Conservation (phyloP, 169 alveolate genomes). For the Plasmodium coatneyi region DNA sequence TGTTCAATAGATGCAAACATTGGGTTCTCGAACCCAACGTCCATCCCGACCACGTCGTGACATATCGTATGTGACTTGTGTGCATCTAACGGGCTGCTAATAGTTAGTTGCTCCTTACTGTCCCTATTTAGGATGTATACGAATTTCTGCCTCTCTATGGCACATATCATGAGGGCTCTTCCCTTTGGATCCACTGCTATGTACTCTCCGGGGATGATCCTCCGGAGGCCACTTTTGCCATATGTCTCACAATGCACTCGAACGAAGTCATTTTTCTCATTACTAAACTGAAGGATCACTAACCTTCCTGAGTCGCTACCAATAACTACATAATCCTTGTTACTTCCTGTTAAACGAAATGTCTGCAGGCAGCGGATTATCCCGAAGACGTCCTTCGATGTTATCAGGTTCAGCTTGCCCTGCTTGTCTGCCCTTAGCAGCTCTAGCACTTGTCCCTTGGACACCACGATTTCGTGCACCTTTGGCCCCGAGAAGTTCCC, state of each 20-base stretch:
- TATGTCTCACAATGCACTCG: constrained; percentile 97
- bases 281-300: constrained; percentile 93
- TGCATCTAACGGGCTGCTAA: constrained; percentile 98
- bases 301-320: constrained; percentile 98
- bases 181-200: constrained; percentile 99
- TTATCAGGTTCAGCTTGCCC: constrained; percentile 92
- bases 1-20: constrained; percentile 98
- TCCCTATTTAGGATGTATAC: constrained; percentile 98
- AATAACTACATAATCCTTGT: constrained; percentile 94
- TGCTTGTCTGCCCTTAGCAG: constrained; percentile 94
- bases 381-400: constrained; percentile 95
- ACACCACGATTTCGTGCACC: constrained; percentile 97
- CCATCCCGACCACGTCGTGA: constrained; percentile 94
- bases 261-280: constrained; percentile 89
- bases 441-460: constrained; percentile 96
- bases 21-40: constrained; percentile 97
- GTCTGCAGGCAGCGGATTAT: constrained; percentile 93
- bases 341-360: constrained; percentile 94
- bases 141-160: constrained; percentile 98
- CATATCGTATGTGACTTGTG: constrained; percentile 95
- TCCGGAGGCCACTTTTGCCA: constrained; percentile 97
- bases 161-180: constrained; percentile 98
- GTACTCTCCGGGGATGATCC: constrained; percentile 98
- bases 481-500: constrained; percentile 98
- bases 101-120: constrained; percentile 92